Evolutionary conservation across 139 green algal species (phyloP).

Genomic region (Micractinium conductrix): DNA sequence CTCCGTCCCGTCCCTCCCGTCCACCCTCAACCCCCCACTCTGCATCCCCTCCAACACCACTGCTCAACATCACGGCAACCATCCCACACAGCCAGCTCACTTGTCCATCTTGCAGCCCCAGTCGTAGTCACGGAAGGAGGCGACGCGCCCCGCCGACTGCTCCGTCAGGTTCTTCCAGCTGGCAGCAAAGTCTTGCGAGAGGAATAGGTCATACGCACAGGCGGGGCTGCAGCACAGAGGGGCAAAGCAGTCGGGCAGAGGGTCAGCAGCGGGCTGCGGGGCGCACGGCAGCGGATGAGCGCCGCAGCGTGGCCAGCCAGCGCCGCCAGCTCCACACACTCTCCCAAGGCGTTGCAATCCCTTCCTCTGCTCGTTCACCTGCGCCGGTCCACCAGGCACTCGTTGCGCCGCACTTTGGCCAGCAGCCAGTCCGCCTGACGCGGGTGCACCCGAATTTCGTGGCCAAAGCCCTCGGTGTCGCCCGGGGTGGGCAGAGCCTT

Average conservation of each 20-base stretch:
- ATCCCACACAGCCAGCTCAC: not conserved
- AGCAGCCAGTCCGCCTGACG: constrained; percentile 57
- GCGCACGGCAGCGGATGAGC: no score
- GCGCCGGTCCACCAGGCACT: constrained; percentile 42
- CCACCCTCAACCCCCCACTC: no score
- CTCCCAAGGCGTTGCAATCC: no score
- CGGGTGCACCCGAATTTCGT: constrained; percentile 58
- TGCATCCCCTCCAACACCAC: no score
- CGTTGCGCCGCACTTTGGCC: constrained; percentile 46
- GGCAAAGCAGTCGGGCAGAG: no score
- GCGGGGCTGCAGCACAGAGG: constrained; percentile 16
- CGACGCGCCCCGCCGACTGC: constrained; percentile 69
- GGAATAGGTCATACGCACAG: constrained; percentile 76
- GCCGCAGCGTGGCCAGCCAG: no score
- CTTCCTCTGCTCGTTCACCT: not conserved
- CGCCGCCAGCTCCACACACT: no score
- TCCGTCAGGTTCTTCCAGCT: constrained; percentile 88
- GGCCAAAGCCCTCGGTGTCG: constrained; percentile 40
- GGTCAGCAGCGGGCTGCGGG: no score
- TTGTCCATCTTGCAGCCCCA: constrained; percentile 76
- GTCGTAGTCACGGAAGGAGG: constrained; percentile 93
- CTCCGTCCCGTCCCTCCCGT: no score
- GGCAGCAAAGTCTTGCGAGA: constrained; percentile 57
- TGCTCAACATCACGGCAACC: no score
- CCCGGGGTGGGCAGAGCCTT: constrained; percentile 42